Base-by-base conservation (phyloP, 164 flowering plant genomes). In the Cinnamomum micranthum region DNA sequence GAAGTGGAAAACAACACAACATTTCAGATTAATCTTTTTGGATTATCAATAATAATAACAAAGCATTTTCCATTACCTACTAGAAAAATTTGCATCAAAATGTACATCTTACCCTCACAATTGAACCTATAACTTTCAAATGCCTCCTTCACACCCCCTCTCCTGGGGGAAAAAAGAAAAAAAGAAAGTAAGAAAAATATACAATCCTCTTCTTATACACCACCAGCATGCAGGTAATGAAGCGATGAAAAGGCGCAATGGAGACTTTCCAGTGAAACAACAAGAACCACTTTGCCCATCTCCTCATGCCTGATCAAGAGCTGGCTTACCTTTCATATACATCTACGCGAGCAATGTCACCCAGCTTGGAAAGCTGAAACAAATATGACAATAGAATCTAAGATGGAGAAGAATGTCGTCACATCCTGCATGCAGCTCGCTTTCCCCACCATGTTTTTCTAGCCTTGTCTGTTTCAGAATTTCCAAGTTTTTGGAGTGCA, bases 391-490 rank as follows among this genome's bases (percentile, higher is more conserved):
- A 31, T 17, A 67, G 28, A 28, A 27, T 25, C 6, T 24, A 66
- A 50, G 19, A 41, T 31, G 6, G 47, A 41, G 47, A 41, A 41
- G 47, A 41, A 41, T 9, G 47, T 41, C 25, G 24, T 72, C 76
- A 84, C 15, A 71, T 65, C 12, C 66, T 62, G 65, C 73, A 79
- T 25, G 77, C 28, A 65, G 78, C 81, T 70, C 74, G 80, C 86
- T 85, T 89, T 2, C 86, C 94, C 97, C 95, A 91, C 97, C 97
- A 92, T 73, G 81, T 90, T 50, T 88, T 85, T 41, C 84, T 85
- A 71, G 69, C 69, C 72, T 75, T 88, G 0, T 84, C 89, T 0
- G 70, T 64, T 25, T 87, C 88, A n/a, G 81, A 41, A 73, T 78
- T 81, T n/a, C 87, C 88, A 28, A 82, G 84, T 81, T 88, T 91